A percentile compares a stretch with the other conserved stretches of the same genome.
phyloP scores from a whole-genome alignment of 2,329 filamentous ascomycete species.

The Echinosphaeria canescens region DNA sequence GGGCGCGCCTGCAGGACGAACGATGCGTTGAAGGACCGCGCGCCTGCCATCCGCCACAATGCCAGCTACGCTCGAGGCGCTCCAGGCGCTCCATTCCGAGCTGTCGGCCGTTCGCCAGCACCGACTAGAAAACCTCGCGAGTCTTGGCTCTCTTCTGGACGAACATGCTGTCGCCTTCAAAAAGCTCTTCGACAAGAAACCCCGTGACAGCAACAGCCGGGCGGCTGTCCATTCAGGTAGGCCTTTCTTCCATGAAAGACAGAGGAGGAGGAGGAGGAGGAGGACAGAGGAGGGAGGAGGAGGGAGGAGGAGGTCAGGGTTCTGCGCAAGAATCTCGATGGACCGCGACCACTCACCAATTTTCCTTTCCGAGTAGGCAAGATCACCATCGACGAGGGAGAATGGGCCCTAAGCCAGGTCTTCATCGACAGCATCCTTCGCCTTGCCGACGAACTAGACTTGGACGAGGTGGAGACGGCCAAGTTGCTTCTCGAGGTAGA shows the following conservation, averaged over 20 bases:
- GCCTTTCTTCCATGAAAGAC: slow-evolving; percentile 5
- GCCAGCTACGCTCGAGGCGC: slow-evolving; percentile 54
- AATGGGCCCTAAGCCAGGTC: slow-evolving; percentile 66
- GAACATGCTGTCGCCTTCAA: slow-evolving; percentile 43
- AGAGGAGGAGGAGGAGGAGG: no score
- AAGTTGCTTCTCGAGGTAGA: slow-evolving; percentile 54
- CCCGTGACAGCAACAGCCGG: slow-evolving; percentile 56
- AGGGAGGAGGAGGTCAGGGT: no score
- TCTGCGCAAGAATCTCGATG: not conserved
- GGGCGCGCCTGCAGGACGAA: no score
- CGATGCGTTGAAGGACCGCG: no score
- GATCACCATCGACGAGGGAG: slow-evolving; percentile 46
- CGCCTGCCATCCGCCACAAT: slow-evolving; percentile 34
- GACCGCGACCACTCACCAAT: not conserved
- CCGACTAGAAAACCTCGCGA: slow-evolving; percentile 33
- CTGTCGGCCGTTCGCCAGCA: slow-evolving; percentile 56
- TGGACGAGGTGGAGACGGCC: slow-evolving; percentile 77
- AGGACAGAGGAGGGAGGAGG: no score
- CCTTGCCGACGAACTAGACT: slow-evolving; percentile 69
- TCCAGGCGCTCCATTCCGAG: slow-evolving; percentile 73
- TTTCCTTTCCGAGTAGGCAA: slow-evolving; percentile 44
- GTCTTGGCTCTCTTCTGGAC: slow-evolving; percentile 52
- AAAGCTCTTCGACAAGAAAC: slow-evolving; percentile 51
- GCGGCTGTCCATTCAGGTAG: slow-evolving; percentile 46
- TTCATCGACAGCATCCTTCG: slow-evolving; percentile 70